A percentile compares a stretch with the other conserved stretches of the same genome.
These are phyloP conservation scores for Lachnellula cervina DNA, from an alignment of 2,329 filamentous ascomycete species.

Conservation along the genomic window DNA sequence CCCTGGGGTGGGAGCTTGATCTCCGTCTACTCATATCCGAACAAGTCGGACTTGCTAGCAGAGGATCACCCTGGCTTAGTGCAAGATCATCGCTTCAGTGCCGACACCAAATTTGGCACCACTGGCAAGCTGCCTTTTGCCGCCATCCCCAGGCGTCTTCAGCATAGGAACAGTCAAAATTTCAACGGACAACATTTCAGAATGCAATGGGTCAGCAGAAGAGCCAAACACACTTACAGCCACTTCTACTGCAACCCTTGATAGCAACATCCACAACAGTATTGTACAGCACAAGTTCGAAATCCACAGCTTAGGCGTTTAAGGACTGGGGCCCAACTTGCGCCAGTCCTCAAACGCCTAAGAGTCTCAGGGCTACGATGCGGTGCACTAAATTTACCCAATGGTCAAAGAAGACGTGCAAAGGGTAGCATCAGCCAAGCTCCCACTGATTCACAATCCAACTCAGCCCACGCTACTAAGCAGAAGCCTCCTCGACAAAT, in stretches of 20 bases:
- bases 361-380: no score
- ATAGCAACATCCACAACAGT: no score
- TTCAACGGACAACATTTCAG: not conserved
- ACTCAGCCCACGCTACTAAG: not conserved
- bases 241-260: no score
- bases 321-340: no score
- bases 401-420: not conserved
- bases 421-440: not conserved
- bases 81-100: no score
- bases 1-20: not conserved
- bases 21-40: slow-evolving; percentile 2
- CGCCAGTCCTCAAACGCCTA: no score
- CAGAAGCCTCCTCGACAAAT: not conserved
- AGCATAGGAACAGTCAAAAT: not conserved
- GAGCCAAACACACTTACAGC: not conserved
- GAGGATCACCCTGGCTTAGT: not conserved
- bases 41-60: slow-evolving; percentile 6
- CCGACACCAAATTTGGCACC: slow-evolving; percentile 10
- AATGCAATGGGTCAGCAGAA: not conserved
- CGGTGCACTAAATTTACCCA: no score
- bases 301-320: no score
- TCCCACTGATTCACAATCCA: not conserved
- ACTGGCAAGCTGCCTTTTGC: not conserved
- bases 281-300: no score
- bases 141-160: not conserved